These are phyloP conservation scores for Fragosphaeria purpurea DNA, from an alignment of 2,329 filamentous ascomycete genomes.

Conservation along the genomic window DNA sequence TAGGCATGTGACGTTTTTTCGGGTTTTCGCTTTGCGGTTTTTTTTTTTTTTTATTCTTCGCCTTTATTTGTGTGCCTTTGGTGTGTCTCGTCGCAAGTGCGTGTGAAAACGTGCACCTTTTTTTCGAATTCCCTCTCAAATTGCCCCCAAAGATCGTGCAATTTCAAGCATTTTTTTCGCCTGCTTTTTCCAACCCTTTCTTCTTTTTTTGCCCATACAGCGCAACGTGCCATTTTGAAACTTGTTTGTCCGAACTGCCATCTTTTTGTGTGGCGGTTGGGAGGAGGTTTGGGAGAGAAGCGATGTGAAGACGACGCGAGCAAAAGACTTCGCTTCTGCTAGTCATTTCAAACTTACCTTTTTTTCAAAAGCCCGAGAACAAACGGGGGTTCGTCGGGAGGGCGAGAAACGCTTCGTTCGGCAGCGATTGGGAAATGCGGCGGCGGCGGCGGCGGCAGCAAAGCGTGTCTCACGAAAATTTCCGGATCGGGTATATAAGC, in stretches of 20 bases:
- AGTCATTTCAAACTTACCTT: too few relatives aligned
- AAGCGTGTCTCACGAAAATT: slow-evolving; percentile 9
- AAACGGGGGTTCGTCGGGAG: not conserved
- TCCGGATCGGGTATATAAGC: slow-evolving; percentile 15
- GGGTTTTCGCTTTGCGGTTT: too few relatives aligned
- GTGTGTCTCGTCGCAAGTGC: too few relatives aligned
- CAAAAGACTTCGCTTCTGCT: too few relatives aligned
- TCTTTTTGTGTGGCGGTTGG: not conserved
- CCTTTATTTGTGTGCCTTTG: too few relatives aligned
- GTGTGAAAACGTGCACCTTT: too few relatives aligned
- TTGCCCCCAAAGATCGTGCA: not conserved
- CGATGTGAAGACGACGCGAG: too few relatives aligned
- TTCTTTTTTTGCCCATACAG: not conserved
- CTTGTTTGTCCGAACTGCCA: too few relatives aligned
- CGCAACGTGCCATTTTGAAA: not conserved
- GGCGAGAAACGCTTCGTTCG: slow-evolving; percentile 2
- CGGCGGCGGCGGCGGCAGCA: not conserved
- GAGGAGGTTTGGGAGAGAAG: not conserved
- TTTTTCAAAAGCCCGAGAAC: too few relatives aligned
- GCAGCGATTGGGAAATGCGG: slow-evolving; percentile 2
- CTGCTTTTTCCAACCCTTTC: not conserved
- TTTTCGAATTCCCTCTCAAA: too few relatives aligned
- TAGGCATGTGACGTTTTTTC: too few relatives aligned
- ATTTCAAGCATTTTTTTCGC: not conserved
- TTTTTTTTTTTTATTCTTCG: too few relatives aligned